Conservation (phyloP, 768 basidiomycete species). For the Ramaria sp. region DNA sequence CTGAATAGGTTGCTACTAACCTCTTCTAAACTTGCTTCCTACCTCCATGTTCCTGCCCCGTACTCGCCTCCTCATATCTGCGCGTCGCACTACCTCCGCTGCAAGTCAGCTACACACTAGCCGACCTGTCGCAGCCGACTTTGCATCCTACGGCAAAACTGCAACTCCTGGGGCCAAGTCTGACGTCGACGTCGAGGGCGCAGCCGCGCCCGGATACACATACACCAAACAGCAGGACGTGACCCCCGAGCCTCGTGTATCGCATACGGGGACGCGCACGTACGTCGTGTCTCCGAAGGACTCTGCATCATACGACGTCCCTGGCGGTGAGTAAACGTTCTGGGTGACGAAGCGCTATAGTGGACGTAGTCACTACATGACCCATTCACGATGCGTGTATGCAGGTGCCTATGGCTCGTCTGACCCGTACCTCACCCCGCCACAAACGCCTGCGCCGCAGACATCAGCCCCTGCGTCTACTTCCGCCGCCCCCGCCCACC, state of each 20-base stretch:
- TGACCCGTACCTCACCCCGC: not conserved
- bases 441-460: not conserved
- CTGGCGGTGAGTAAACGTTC: not conserved
- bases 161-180: not conserved
- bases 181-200: not conserved
- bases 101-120: not conserved
- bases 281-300: not conserved
- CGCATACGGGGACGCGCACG: not conserved
- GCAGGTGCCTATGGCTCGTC: not conserved
- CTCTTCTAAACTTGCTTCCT: too few species aligned
- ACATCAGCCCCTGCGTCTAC: not conserved
- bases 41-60: too few species aligned
- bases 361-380: too few species aligned
- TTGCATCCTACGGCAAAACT: not conserved
- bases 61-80: too few species aligned
- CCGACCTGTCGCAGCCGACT: not conserved
- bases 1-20: too few species aligned
- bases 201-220: not conserved
- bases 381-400: too few species aligned
- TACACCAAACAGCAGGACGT: not conserved
- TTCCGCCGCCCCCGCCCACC: not conserved
- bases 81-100: too few species aligned
- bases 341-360: too few species aligned
- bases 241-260: not conserved
- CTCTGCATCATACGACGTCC: not conserved